phyloP scores from a whole-genome alignment of 148 eudicot genomes.

The Rhododendron henanense region DNA sequence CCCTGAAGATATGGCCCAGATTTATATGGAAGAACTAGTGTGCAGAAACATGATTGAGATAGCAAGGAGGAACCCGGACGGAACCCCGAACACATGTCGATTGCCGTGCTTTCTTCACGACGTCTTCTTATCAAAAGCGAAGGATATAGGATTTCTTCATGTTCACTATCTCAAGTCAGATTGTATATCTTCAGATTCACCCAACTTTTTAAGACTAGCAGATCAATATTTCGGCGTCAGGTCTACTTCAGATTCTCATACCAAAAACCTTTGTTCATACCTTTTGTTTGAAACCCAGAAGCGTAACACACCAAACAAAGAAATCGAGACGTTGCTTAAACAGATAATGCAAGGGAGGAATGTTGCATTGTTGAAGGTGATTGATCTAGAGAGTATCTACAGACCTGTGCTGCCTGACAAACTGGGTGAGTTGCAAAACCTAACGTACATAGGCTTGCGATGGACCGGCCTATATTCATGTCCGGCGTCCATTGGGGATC shows the following conservation, averaged over 20 bases:
- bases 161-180: conserved; percentile 25
- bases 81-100: conserved; percentile 33
- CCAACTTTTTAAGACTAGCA: not conserved
- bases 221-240: not conserved
- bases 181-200: conserved; percentile 22
- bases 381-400: conserved; percentile 47
- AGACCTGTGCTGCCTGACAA: conserved; percentile 45
- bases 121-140: conserved; percentile 23
- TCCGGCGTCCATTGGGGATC: not conserved
- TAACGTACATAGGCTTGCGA: conserved; percentile 40
- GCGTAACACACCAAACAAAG: conserved; percentile 38
- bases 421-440: conserved; percentile 31
- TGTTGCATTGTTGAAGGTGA: conserved; percentile 37
- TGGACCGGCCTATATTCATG: not conserved
- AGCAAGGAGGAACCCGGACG: conserved; percentile 37
- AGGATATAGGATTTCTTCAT: conserved; percentile 2
- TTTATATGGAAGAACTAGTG: conserved; percentile 33
- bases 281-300: conserved; percentile 32
- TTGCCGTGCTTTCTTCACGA: conserved; percentile 31
- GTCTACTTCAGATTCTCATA: conserved; percentile 16
- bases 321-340: conserved; percentile 29
- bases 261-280: conserved; percentile 26
- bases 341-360: conserved; percentile 17
- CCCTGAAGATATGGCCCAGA: conserved; percentile 26
- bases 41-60: conserved; percentile 34